These are phyloP conservation scores for Xerocomus cyaneibrunnescens DNA, from an alignment of 1,284 basidiomycete genomes.

Conservation along the genomic window DNA sequence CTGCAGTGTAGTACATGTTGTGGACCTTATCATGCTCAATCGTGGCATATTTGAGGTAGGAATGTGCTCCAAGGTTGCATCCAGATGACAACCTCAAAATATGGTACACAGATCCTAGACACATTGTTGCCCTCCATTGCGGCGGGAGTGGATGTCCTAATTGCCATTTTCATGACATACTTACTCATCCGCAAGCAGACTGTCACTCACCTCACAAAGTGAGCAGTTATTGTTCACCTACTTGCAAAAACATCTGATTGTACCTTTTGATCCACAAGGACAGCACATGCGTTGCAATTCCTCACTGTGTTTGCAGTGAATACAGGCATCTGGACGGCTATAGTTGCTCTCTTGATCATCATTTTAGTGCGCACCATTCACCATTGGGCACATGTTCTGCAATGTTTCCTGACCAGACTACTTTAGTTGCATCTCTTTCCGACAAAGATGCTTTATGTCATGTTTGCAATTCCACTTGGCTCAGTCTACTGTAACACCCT, in stretches of 20 bases:
- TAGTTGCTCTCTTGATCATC: constrained; percentile 5
- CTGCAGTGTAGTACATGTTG: background rate
- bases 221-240: background rate
- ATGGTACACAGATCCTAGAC: background rate
- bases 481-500: constrained; percentile 17
- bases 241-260: background rate
- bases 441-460: background rate
- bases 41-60: constrained; percentile 2
- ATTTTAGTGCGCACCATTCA: constrained; percentile 11
- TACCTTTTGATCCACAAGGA: background rate
- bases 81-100: background rate
- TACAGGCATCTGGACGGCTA: constrained; percentile 14
- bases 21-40: background rate
- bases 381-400: background rate
- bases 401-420: background rate
- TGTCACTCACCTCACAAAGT: background rate
- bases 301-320: constrained; percentile 12
- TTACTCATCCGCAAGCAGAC: constrained; percentile 8
- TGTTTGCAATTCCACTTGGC: constrained; percentile 7
- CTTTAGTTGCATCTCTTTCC: constrained; percentile 1
- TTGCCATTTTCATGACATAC: constrained; percentile 1
- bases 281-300: constrained; percentile 7
- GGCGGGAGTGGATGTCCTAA: constrained; percentile 10
- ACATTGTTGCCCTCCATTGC: background rate
- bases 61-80: background rate